A percentile compares a stretch with the other conserved stretches of the same genome.
Conservation (phyloP, 768 basidiomycete species). For the Collybia nuda region DNA sequence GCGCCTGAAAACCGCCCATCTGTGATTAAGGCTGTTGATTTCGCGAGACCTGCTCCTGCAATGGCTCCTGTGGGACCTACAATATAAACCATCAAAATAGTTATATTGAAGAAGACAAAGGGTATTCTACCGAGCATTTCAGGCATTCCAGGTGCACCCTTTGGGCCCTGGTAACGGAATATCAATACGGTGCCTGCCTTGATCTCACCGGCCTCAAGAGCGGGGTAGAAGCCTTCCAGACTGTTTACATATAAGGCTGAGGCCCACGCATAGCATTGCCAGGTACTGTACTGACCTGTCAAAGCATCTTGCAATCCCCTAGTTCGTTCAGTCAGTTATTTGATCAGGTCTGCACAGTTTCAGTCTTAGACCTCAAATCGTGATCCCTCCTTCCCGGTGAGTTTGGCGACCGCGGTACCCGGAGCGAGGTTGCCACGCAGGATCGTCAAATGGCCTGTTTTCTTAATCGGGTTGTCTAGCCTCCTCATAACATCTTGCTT, state of each 20-base stretch:
- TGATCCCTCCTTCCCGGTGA: conserved; percentile 91
- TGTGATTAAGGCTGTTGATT: conserved; percentile 79
- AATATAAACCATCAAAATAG: conserved; percentile 3
- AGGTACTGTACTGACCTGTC: conserved; percentile 48
- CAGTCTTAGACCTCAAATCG: conserved; percentile 63
- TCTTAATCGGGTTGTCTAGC: conserved; percentile 79
- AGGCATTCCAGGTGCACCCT: conserved; percentile 92
- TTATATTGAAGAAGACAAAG: not conserved
- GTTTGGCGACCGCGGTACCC: conserved; percentile 84
- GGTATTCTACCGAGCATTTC: conserved; percentile 51
- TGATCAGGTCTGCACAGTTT: not conserved
- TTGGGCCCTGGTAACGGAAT: conserved; percentile 88
- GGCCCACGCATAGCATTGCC: not conserved
- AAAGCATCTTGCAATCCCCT: conserved; percentile 79
- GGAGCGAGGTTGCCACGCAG: conserved; percentile 89
- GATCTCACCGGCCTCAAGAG: conserved; percentile 73
- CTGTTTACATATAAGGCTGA: conserved; percentile 26
- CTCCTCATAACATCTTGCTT: conserved; percentile 76
- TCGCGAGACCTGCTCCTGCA: conserved; percentile 80
- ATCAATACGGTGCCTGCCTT: conserved; percentile 75
- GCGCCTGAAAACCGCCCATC: conserved; percentile 92
- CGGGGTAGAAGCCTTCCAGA: conserved; percentile 69
- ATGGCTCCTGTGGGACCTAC: conserved; percentile 80
- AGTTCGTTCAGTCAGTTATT: conserved; percentile 3
- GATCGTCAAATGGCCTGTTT: conserved; percentile 85